phyloP scores from a whole-genome alignment of 768 basidiomycete species.

The Lactarius vividus region DNA sequence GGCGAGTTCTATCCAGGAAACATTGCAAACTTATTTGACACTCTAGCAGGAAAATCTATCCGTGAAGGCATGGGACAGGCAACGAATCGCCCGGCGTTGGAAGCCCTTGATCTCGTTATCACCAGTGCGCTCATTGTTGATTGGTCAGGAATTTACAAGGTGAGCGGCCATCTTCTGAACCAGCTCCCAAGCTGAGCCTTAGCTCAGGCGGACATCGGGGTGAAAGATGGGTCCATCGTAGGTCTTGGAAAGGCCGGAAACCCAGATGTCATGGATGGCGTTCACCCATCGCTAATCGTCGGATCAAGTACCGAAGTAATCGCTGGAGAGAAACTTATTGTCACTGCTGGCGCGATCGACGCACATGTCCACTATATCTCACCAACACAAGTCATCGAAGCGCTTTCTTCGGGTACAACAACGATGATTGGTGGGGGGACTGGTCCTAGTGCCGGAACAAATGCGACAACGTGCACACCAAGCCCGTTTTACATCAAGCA shows the following conservation, averaged over 20 bases:
- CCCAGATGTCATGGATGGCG: conserved; percentile 85
- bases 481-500: conserved; percentile 84
- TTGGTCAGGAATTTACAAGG: conserved; percentile 95
- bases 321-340: conserved; percentile 90
- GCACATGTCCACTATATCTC: conserved; percentile 95
- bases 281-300: conserved; percentile 69
- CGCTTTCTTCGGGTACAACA: conserved; percentile 78
- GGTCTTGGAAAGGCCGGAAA: conserved; percentile 98
- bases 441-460: conserved; percentile 85
- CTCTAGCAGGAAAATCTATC: conserved; percentile 78
- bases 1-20: conserved; percentile 43
- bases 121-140: conserved; percentile 94
- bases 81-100: conserved; percentile 60
- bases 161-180: conserved; percentile 29
- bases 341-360: conserved; percentile 93
- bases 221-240: conserved; percentile 76
- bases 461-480: conserved; percentile 93
- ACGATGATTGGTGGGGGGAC: conserved; percentile 97
- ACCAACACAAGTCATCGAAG: conserved; percentile 87
- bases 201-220: conserved; percentile 86
- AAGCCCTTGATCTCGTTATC: conserved; percentile 87
- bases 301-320: conserved; percentile 94
- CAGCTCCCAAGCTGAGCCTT: not conserved
- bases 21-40: not conserved
- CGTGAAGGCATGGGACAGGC: conserved; percentile 98